These are phyloP conservation scores for Ascochyta clinopodiicola DNA, from an alignment of 2,329 filamentous ascomycete genomes.

Conservation along the genomic window DNA sequence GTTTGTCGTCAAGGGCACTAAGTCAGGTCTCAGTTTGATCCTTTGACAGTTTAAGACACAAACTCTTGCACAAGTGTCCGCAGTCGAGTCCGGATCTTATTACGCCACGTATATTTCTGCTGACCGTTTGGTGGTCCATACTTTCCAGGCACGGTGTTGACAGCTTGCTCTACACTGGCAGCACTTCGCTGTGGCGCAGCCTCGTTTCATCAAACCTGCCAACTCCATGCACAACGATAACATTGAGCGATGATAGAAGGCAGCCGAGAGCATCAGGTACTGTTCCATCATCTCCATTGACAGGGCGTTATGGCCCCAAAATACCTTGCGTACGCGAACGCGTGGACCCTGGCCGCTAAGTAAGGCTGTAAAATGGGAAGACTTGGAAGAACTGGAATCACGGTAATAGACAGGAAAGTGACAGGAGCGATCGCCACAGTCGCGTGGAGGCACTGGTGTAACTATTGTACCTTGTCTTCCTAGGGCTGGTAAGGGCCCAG, in stretches of 20 bases:
- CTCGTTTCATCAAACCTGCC: not conserved
- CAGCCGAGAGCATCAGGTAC: not conserved
- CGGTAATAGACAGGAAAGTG: not conserved
- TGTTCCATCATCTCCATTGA: not conserved
- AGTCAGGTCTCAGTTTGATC: no score
- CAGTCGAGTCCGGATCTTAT: no score
- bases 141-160: not conserved
- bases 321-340: not conserved
- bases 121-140: no score
- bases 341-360: conserved; percentile 9
- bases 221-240: not conserved
- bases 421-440: not conserved
- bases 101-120: no score
- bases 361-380: conserved; percentile 16
- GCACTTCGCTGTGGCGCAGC: conserved; percentile 32
- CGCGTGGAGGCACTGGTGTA: not conserved
- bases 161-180: conserved; percentile 21
- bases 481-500: not conserved
- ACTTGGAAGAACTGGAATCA: conserved; percentile 14
- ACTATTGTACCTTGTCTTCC: not conserved
- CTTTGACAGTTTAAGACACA: no score
- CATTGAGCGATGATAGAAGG: not conserved
- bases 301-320: conserved; percentile 2
- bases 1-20: no score
- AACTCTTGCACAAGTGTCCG: no score